Conservation (phyloP, 352 stramenopile species). For the Globisporangium alternatum region DNA sequence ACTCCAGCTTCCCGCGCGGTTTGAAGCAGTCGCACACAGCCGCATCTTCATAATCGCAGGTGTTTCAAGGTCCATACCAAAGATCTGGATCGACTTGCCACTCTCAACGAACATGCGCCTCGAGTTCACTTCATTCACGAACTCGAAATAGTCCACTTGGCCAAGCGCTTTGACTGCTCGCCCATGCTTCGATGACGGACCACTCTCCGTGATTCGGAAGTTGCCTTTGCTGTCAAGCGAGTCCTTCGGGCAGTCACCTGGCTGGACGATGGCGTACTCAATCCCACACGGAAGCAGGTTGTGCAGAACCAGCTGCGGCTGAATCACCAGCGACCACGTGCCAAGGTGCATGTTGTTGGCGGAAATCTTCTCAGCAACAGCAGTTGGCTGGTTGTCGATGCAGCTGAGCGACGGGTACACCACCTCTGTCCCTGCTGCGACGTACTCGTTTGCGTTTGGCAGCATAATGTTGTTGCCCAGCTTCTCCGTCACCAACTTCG, state of each 20-base stretch:
- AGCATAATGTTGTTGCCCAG: slow-evolving; percentile 59
- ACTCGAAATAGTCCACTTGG: slow-evolving; percentile 65
- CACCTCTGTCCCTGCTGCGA: slow-evolving; percentile 54
- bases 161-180: slow-evolving; percentile 43
- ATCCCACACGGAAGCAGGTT: slow-evolving; percentile 82
- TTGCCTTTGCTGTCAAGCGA: slow-evolving; percentile 52
- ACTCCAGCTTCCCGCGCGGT: slow-evolving; percentile 53
- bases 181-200: slow-evolving; percentile 42
- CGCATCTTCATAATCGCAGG: slow-evolving; percentile 77
- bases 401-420: slow-evolving; percentile 62
- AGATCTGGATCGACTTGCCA: slow-evolving; percentile 78
- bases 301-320: slow-evolving; percentile 75
- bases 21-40: slow-evolving; percentile 55
- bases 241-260: slow-evolving; percentile 61
- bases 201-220: slow-evolving; percentile 39
- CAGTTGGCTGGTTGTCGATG: slow-evolving; percentile 83
- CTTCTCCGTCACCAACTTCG: slow-evolving; percentile 62
- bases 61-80: slow-evolving; percentile 65
- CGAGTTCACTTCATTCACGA: slow-evolving; percentile 77
- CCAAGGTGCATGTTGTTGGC: slow-evolving; percentile 54
- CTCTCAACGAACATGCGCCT: slow-evolving; percentile 74
- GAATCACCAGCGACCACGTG: slow-evolving; percentile 76
- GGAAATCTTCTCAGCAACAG: slow-evolving; percentile 73
- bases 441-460: slow-evolving; percentile 43
- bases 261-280: slow-evolving; percentile 83